These are phyloP conservation scores for Coemansia javaensis DNA, from an alignment of 192 early-diverging fungal species.

Conservation along the genomic window DNA sequence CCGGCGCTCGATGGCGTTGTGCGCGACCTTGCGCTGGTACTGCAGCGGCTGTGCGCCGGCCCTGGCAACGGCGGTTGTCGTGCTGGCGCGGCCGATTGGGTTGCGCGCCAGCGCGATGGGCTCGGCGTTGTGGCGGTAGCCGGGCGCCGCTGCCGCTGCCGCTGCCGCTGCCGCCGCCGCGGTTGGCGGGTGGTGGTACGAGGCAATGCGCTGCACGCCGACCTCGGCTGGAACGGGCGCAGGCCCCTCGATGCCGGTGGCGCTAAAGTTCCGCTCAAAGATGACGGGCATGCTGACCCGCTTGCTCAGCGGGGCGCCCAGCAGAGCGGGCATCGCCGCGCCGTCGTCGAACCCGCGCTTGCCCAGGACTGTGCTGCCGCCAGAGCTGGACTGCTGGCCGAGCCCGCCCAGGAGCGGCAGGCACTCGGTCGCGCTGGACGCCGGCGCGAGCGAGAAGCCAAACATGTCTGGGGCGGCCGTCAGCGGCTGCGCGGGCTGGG, in stretches of 20 bases:
- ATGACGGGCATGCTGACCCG: constrained; percentile 40
- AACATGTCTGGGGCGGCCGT: not conserved
- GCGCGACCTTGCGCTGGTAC: constrained; percentile 83
- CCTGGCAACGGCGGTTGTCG: not conserved
- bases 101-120: not conserved
- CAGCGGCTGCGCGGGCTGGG: not conserved
- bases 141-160: not conserved
- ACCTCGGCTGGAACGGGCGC: constrained; percentile 21
- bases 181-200: constrained; percentile 31
- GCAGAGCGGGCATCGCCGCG: constrained; percentile 2
- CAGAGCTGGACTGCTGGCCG: not conserved
- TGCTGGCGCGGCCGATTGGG: constrained; percentile 17
- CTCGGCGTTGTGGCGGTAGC: not conserved
- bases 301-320: constrained; percentile 37
- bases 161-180: not conserved
- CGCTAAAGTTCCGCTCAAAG: constrained; percentile 5
- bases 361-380: constrained; percentile 6
- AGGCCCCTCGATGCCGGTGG: not conserved
- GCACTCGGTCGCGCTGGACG: not conserved
- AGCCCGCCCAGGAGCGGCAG: not conserved
- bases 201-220: constrained; percentile 36
- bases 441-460: not conserved
- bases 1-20: constrained; percentile 91
- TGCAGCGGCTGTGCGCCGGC: constrained; percentile 10
- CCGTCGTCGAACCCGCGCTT: constrained; percentile 26